Conservation (phyloP, 257 asterid species). For the Solanum piurae region DNA sequence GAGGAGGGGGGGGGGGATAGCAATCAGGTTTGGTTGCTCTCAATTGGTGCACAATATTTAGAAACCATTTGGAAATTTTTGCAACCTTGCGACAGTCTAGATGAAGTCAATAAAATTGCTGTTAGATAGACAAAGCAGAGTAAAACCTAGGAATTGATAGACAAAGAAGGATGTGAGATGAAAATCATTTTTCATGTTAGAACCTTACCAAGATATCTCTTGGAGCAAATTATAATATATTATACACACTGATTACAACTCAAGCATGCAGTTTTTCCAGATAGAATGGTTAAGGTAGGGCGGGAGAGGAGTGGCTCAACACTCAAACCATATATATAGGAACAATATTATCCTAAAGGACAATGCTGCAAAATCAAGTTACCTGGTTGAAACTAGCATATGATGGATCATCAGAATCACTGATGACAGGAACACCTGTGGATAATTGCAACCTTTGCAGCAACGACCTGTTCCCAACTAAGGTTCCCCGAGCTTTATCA, state of each 20-base stretch:
- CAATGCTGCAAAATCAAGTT: not conserved
- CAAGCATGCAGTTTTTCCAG: not conserved
- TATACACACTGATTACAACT: not conserved
- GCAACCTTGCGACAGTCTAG: constrained; percentile 25
- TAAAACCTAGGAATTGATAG: not conserved
- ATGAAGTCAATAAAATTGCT: not conserved
- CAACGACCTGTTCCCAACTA: constrained; percentile 70
- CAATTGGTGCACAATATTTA: constrained; percentile 32
- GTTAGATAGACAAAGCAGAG: not conserved
- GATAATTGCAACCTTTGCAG: constrained; percentile 69
- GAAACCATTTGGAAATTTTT: constrained; percentile 36
- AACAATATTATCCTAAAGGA: not conserved
- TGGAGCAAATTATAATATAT: not conserved
- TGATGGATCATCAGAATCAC: constrained; percentile 53
- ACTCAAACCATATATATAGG: not conserved
- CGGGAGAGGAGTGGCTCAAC: not conserved
- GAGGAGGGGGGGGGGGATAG: not conserved
- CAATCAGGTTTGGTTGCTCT: no score
- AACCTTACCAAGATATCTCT: not conserved
- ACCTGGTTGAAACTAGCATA: constrained; percentile 75
- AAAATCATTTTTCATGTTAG: not conserved
- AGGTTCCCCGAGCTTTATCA: constrained; percentile 68
- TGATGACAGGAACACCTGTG: constrained; percentile 39
- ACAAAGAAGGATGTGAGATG: not conserved
- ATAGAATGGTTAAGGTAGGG: not conserved